Percentiles rank a stretch among this genome's conserved stretches.
Evolutionary conservation across 257 asterid species (phyloP).

Genomic region (Lantana camara): DNA sequence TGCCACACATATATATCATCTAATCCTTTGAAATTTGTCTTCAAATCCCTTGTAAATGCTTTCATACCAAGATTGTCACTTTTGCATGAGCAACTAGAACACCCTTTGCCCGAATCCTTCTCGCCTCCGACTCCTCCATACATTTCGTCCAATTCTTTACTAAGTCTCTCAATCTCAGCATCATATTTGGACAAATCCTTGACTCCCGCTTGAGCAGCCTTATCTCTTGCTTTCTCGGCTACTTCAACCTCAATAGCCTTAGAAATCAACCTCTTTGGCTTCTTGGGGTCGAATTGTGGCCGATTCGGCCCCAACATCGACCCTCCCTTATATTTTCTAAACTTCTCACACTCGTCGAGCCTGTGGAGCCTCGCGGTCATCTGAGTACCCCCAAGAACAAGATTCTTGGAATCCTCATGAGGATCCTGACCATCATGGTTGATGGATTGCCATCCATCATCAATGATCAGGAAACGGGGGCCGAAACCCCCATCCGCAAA

Average conservation of each 20-base stretch:
- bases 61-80: slow-evolving; percentile 46
- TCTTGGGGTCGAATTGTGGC: slow-evolving; percentile 57
- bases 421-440: slow-evolving; percentile 49
- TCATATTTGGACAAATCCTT: slow-evolving; percentile 44
- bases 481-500: slow-evolving; percentile 57
- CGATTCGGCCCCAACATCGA: slow-evolving; percentile 41
- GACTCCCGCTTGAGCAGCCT: slow-evolving; percentile 48
- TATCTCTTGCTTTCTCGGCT: slow-evolving; percentile 62
- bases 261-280: slow-evolving; percentile 58
- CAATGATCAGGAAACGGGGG: slow-evolving; percentile 67
- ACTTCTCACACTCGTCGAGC: slow-evolving; percentile 67
- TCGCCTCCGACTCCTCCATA: slow-evolving; percentile 30
- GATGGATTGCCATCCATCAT: slow-evolving; percentile 83
- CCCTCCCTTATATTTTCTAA: slow-evolving; percentile 53
- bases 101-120: slow-evolving; percentile 27
- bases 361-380: slow-evolving; percentile 74
- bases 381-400: slow-evolving; percentile 67
- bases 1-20: slow-evolving; percentile 81
- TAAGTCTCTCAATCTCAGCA: slow-evolving; percentile 28
- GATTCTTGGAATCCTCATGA: slow-evolving; percentile 52
- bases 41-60: slow-evolving; percentile 55
- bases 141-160: slow-evolving; percentile 49
- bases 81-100: slow-evolving; percentile 38
- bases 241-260: slow-evolving; percentile 77
- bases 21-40: slow-evolving; percentile 59